These are phyloP conservation scores for Trichoderma afroharzianum DNA, from an alignment of 2,329 filamentous ascomycete genomes.

Conservation along the genomic window DNA sequence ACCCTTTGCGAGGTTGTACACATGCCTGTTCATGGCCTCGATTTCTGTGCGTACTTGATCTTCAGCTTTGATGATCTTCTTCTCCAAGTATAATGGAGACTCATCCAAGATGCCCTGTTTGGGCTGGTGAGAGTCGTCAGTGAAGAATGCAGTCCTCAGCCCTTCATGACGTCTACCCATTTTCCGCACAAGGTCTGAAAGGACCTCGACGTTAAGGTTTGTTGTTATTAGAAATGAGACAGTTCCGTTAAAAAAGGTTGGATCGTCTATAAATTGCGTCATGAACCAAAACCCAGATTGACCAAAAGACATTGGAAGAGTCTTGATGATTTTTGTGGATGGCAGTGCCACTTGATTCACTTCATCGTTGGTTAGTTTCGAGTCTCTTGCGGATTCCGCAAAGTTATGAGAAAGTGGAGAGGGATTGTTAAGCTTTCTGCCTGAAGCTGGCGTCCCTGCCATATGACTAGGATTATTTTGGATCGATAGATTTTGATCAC, in stretches of 20 bases:
- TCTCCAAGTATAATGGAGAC: background rate
- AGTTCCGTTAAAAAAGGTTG: constrained; percentile 39
- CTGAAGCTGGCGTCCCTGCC: background rate
- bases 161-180: background rate
- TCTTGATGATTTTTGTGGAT: background rate
- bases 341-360: background rate
- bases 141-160: background rate
- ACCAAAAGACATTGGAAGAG: constrained; percentile 35
- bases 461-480: background rate
- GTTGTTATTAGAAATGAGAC: constrained; percentile 19
- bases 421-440: background rate
- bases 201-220: background rate
- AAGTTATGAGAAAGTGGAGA: background rate
- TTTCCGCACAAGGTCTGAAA: background rate
- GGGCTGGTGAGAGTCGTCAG: background rate
- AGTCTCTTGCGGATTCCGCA: background rate
- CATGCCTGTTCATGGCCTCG: background rate
- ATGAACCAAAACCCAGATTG: constrained; percentile 43
- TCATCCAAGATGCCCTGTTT: background rate
- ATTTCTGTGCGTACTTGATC: background rate
- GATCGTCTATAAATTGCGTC: constrained; percentile 31
- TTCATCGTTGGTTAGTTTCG: background rate
- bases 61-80: background rate
- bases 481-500: background rate
- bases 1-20: constrained; percentile 20